Base-by-base conservation (phyloP, 2,329 filamentous ascomycete genomes). In the Fusarium chlamydosporum region DNA sequence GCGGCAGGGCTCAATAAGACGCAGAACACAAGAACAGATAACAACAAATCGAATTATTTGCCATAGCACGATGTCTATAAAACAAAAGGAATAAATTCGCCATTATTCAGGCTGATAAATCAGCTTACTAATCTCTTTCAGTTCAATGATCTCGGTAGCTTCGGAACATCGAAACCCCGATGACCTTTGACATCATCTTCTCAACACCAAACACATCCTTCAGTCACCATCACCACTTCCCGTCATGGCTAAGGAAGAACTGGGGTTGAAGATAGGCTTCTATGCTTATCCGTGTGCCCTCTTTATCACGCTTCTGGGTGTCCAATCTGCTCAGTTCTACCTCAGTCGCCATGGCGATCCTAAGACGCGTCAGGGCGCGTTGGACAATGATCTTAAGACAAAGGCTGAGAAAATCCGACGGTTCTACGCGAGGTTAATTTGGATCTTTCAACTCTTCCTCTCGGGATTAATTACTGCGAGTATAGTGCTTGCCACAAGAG, bases 201-300 rank as follows among this genome's bases (percentile, higher is more conserved):
- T 13, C 33, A 26, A 40, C 20, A 26, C 31, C 34, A 11, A 26
- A 41, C 33, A 18, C 26, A 45, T 65, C 54, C 23, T 16, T 40
- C 37, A 31, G 29, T n/a, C 16, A 41, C 16, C 37, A 29, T 33
- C 13, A 18, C 20, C n/a, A 47, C 35, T 15, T 38, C 13, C 12
- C 33, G 40, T 37, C 64, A 81, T 81, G 79, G 77, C 76, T 43
- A 75, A 65, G 42, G 72, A 74, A 48, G 71, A 80, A 68, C 60
- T 77, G 41, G 81, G 77, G 37, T 70, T 82, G 48, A 74, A 78
- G 61, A 72, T 79, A 9, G 78, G 77, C 61, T 82, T 82, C 66
- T 82, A 82, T 51, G 54, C 78, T 52, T 82, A 82, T 60, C 81
- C 81, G 1, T 78, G 77, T 40, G 72, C 76, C 7, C 75, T 82